phyloP scores from a whole-genome alignment of 768 basidiomycete genomes.

The Sporobolomyces pararoseus region DNA sequence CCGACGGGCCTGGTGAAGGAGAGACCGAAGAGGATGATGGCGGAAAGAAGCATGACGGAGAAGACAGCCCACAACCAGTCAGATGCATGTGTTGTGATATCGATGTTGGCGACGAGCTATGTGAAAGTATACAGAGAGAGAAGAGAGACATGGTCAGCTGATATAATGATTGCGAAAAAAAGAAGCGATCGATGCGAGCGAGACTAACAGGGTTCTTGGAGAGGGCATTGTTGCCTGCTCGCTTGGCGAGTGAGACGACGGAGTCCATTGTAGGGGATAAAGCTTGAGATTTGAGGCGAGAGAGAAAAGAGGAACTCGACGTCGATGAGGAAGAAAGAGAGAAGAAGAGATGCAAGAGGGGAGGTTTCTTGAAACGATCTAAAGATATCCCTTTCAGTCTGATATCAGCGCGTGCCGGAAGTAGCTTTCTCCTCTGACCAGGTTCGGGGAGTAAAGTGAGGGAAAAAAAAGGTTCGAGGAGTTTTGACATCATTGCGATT shows the following conservation, averaged over 20 bases:
- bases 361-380: neutral
- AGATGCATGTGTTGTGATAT: slow-evolving; percentile 55
- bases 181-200: no score
- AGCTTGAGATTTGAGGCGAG: no score
- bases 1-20: slow-evolving; percentile 47
- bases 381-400: no score
- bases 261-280: slow-evolving; percentile 2
- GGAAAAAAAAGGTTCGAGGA: no score
- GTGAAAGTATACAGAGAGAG: neutral
- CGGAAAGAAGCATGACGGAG: slow-evolving; percentile 55
- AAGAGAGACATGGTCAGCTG: neutral
- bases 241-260: slow-evolving; percentile 1
- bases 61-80: slow-evolving; percentile 61
- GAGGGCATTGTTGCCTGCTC: slow-evolving; percentile 12
- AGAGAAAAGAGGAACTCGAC: neutral
- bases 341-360: neutral
- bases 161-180: no score
- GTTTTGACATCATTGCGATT: no score
- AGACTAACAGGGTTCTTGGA: slow-evolving; percentile 5
- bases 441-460: no score
- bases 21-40: slow-evolving; percentile 49
- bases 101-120: slow-evolving; percentile 35
- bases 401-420: no score
- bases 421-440: no score
- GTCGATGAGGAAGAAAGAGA: neutral